Base-by-base conservation (phyloP, 352 stramenopile species). In the Pythium graminicola region DNA sequence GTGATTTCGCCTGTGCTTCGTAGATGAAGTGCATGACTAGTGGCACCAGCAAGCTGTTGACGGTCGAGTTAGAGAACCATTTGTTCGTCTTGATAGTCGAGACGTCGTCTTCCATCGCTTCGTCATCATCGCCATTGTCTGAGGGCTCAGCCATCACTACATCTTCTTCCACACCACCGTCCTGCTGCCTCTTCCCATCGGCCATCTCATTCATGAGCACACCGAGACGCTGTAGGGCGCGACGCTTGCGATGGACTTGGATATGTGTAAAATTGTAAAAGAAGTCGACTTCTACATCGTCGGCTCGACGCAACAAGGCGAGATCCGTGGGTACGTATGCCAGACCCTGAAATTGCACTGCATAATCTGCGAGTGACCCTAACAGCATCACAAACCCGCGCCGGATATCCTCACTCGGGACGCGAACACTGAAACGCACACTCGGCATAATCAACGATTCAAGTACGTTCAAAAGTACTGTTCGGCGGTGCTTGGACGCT, bases 261-360 rank as follows among this genome's bases (percentile, higher is more conserved):
- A 99, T 98, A 74, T 99, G 97, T 29, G 89, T 98, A 35, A 99
- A 81, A 67, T 98, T 99, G 60, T 97, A 88, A 73, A 99, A 99
- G 60, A 99, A 99, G 68, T 99, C 96, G 7, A 95, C 81, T 58
- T 99, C 89, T 9, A 85, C 73, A 56, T 97, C 89, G 7, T 96
- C 75, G 9, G 78, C 68, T 43, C 85, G 89, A 43, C 82, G 78
- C 29, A 89, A 56, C 22, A 91, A 50, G 14, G 69, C 62, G 19
- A 95, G 44, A 47, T 95, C 82, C 1, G 64, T 70, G 7, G 83
- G 84, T 17, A 93, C 65, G 38, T 83, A 93, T 16, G 75, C 31
- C 41, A 81, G 76, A 13, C 42, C 49, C 36, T 50, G 54, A 48
- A 76, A 69, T 46, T 27, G 53, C 45, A 49, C 64, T 33, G 76